Evolutionary conservation across 2,329 filamentous ascomycete genomes (phyloP), one percentile per base, ranked within the genome.

Genomic region (Trichophyton mentagrophytes): DNA sequence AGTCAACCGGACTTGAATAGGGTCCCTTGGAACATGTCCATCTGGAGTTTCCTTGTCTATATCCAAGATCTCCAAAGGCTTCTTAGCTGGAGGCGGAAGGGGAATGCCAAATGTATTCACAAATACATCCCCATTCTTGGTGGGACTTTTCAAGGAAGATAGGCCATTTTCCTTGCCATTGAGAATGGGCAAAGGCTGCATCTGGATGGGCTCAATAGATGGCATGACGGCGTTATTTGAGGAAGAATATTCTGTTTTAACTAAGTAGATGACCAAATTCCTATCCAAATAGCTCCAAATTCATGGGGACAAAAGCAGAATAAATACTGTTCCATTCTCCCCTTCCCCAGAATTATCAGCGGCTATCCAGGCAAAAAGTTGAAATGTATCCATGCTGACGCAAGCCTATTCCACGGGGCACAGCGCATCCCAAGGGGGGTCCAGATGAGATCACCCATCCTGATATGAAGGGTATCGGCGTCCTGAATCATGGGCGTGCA

Each of bases 11-110:
- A 96, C 93, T 15, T 96, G 78, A 46, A 90, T 82, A 0, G 87
- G 79, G 73, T 96, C 90, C 71, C 91, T 81, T 22, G 85, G 80
- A 20, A 96, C 88, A 77, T 92, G 89, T 65, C 74, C 78, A 69
- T 96, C 91, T 7, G 91, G 91, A 0, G 90, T 96, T 64, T 87
- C 86, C 64, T 88, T 78, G 70, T 96, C 90, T 68, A 89, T 75
- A n/a, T 84, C 78, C 4, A 95, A 78, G 11, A 93, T 82, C 47
- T 80, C 75, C 56, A 81, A 84, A 3, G 83, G 78, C 56, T 71
- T 70, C 46, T 72, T 79, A 3, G 83, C 79, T 22, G 78, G 79
- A 8, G 89, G 89, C 11, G 90, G 89, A 3, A 95, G 77, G 22
- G 88, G 81, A 36, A 55, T 55, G 9, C 38, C 27, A 55, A 55